Evolutionary conservation across 1,139 yeast species (phyloP), one percentile per base, ranked within the genome.

Genomic region (Pichia sp.): DNA sequence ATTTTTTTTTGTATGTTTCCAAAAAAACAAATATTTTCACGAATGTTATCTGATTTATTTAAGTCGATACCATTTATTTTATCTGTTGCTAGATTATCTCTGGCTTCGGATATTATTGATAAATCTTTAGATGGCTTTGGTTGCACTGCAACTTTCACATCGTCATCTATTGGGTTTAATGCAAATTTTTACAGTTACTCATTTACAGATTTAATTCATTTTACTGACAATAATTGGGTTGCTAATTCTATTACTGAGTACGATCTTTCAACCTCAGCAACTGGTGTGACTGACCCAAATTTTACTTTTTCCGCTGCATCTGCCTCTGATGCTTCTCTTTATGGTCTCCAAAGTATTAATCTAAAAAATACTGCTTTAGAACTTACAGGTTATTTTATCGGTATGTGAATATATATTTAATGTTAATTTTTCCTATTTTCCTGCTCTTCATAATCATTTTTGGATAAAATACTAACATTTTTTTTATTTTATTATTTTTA

Each of bases 221-320:
- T 30, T 9, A 7, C n/a, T 24, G 35, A 35, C 28, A 24, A 27
- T 5, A 24, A 29, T 10, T 36, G 37, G 29, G 34, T 37, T 32
- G 37, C 30, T 4, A 41, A 44, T 22, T 30, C 41, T 4, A 11
- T 35, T 7, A 27, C 20, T 12, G 22, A 29, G 1, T 6, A n/a
- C n/a, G n/a, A n/a, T n/a, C n/a, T 37, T 23, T 22, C 6, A 4
- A 41, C 42, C 11, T 26, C 42, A 7, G 39, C 37, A 7, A 22
- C 26, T 30, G 35, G 39, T 37, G 37, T 48, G n/a, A 42, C 45
- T 4, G 37, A 28, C 6, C 49, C 49, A 31, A 35, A 39, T 24
- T 42, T 45, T 33, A 9, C 24, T 4, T 23, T 37, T 8, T 5
- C 25, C 7, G 24, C 4, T 5, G 5, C 11, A n/a, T 4, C 29